These are phyloP conservation scores for Quercus suber DNA, from an alignment of 306 rosid genomes.

Conservation along the genomic window DNA sequence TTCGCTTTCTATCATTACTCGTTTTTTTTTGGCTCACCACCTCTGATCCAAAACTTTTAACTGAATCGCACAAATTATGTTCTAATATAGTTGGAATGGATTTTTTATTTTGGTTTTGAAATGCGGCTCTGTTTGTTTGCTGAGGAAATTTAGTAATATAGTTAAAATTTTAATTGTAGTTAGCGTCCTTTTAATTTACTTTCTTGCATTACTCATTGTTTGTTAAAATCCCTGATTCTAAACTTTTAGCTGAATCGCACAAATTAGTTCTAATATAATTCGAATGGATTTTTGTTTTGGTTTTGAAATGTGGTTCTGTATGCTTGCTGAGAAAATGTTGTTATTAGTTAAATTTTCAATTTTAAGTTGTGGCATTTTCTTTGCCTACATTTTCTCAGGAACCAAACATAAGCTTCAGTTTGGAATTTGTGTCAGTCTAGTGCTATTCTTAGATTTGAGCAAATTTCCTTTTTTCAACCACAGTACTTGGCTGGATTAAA, in stretches of 20 bases:
- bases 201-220: background rate
- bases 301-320: background rate
- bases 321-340: background rate
- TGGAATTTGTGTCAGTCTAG: background rate
- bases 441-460: background rate
- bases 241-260: background rate
- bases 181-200: background rate
- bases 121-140: background rate
- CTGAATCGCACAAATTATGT: background rate
- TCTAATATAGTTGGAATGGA: background rate
- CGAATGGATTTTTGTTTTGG: background rate
- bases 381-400: background rate
- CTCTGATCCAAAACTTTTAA: background rate
- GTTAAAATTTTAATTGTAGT: background rate
- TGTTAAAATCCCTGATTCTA: background rate
- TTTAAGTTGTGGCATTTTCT: background rate
- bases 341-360: background rate
- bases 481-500: background rate
- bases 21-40: background rate
- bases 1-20: background rate
- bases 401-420: background rate
- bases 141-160: background rate
- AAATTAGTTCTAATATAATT: background rate
- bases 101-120: background rate
- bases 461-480: background rate